phyloP scores from a whole-genome alignment of 805 yeast genomes.

The Lipomyces lipofer region DNA sequence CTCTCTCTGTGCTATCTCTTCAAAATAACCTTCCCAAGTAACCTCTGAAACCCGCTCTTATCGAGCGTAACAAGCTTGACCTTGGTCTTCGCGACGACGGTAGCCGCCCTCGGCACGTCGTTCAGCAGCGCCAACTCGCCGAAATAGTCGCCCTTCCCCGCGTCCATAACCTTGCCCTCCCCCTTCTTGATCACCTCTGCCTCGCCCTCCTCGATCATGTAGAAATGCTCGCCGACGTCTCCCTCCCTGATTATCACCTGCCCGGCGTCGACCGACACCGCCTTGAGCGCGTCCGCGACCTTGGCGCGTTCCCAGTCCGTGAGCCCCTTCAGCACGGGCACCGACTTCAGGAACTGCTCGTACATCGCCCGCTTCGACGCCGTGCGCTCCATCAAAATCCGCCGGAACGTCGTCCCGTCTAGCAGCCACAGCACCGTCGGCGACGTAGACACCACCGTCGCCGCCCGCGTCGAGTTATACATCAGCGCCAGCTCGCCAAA shows the following conservation, averaged over 20 bases:
- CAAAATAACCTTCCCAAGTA: constrained; percentile 76
- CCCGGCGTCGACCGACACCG: constrained; percentile 70
- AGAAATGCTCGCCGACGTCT: constrained; percentile 75
- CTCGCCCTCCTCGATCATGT: constrained; percentile 74
- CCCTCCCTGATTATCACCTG: constrained; percentile 81
- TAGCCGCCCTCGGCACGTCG: constrained; percentile 92
- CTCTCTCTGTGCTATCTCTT: too few species aligned
- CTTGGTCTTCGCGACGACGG: constrained; percentile 71
- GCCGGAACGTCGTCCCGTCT: constrained; percentile 89
- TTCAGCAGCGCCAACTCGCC: constrained; percentile 94
- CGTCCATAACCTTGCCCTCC: constrained; percentile 59
- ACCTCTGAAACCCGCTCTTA: constrained; percentile 88
- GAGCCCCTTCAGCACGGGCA: constrained; percentile 73
- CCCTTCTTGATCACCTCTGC: constrained; percentile 70
- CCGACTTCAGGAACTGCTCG: constrained; percentile 82
- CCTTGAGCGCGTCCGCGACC: constrained; percentile 89
- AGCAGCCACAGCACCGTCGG: constrained; percentile 79
- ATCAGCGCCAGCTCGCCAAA: constrained; percentile 97
- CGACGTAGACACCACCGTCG: constrained; percentile 75
- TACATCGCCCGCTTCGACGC: constrained; percentile 87
- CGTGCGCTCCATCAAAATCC: constrained; percentile 86
- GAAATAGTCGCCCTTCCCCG: constrained; percentile 85
- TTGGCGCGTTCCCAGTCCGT: constrained; percentile 82
- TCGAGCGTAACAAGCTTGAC: constrained; percentile 91
- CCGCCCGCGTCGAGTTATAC: constrained; percentile 98